Evolutionary conservation across 164 flowering plant genomes (phyloP).

Genomic region (Malania oleifera): DNA sequence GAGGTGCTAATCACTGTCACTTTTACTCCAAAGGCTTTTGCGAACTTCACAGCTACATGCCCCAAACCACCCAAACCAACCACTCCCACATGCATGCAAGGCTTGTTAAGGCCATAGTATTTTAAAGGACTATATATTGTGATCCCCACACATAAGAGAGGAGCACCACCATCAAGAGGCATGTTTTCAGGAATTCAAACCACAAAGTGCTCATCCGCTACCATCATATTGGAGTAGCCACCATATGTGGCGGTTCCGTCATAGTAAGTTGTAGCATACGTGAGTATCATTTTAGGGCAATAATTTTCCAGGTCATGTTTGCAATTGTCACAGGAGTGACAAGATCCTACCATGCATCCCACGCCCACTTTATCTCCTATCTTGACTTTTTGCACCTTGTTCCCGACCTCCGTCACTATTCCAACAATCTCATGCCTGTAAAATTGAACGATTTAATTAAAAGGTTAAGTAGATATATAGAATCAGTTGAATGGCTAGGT

Average conservation of each 20-base stretch:
- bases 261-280: conserved; percentile 21
- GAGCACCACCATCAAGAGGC: conserved; percentile 33
- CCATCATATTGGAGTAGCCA: conserved; percentile 40
- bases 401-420: conserved; percentile 45
- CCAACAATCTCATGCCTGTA: conserved; percentile 63
- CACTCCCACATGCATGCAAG: conserved; percentile 37
- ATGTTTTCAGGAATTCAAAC: conserved; percentile 36
- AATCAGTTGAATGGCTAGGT: too few relatives aligned
- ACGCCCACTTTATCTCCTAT: conserved; percentile 57
- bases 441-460: too few relatives aligned
- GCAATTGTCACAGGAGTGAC: conserved; percentile 38
- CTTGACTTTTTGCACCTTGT: conserved; percentile 39
- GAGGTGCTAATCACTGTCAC: conserved; percentile 55
- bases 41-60: conserved; percentile 52
- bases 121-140: conserved; percentile 54
- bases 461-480: too few relatives aligned
- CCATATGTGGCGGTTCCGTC: conserved; percentile 46
- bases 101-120: conserved; percentile 27
- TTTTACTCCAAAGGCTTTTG: conserved; percentile 44
- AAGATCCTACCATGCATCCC: conserved; percentile 51
- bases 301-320: conserved; percentile 37
- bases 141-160: conserved; percentile 46
- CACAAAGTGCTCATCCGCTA: conserved; percentile 27
- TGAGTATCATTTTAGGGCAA: conserved; percentile 33
- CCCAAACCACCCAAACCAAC: conserved; percentile 57